phyloP scores from a whole-genome alignment of 768 basidiomycete genomes.

The Harrya chromipes region DNA sequence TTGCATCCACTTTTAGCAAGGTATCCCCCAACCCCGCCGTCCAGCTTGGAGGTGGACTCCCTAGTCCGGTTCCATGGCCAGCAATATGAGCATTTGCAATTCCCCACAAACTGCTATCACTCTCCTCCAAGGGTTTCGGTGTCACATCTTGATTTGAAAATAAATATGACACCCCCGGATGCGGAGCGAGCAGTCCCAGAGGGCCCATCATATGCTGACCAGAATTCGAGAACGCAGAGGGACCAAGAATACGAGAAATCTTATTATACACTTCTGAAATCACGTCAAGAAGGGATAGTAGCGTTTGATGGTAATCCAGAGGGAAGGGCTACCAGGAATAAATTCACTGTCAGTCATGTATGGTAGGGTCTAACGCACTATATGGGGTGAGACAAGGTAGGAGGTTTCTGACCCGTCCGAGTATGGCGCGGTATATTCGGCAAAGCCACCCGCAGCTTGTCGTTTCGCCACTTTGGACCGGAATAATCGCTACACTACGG shows the following conservation, averaged over 20 bases:
- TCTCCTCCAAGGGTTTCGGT: constrained; percentile 37
- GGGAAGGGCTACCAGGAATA: constrained; percentile 65
- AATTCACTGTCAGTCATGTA: constrained; percentile 2
- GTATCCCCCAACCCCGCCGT: constrained; percentile 63
- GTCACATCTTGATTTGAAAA: constrained; percentile 43
- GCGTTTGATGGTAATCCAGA: constrained; percentile 85
- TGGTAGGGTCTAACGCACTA: constrained; percentile 46
- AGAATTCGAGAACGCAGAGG: constrained; percentile 69
- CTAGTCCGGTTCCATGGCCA: constrained; percentile 32
- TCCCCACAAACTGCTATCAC: constrained; percentile 64
- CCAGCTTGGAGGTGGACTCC: constrained; percentile 60
- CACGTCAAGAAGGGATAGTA: constrained; percentile 85
- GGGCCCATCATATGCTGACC: constrained; percentile 76
- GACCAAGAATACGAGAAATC: constrained; percentile 77
- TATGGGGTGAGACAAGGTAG: constrained; percentile 70
- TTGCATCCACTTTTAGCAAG: constrained; percentile 76
- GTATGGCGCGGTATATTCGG: constrained; percentile 61
- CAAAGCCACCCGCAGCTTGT: constrained; percentile 45
- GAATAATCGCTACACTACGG: constrained; percentile 49
- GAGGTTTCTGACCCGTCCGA: constrained; percentile 60
- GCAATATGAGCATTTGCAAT: constrained; percentile 54
- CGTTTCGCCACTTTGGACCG: constrained; percentile 56
- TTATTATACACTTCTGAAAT: constrained; percentile 89
- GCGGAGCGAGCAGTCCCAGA: constrained; percentile 68
- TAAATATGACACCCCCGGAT: constrained; percentile 80